Evolutionary conservation across 176 grass and related monocot species (phyloP).

Genomic region (Cocos nucifera): DNA sequence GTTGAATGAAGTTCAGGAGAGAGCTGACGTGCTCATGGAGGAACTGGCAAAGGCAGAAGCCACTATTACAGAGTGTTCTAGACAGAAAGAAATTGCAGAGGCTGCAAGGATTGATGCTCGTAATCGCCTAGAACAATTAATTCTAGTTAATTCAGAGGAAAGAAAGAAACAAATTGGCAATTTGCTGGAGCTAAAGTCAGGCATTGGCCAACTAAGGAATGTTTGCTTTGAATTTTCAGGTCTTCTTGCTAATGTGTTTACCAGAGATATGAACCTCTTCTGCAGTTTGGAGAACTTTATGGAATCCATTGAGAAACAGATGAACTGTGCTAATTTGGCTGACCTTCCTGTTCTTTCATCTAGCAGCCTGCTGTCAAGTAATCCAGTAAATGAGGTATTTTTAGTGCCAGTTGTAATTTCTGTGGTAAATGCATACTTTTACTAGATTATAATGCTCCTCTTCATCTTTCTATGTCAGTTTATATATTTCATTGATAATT

Average conservation of each 20-base stretch:
- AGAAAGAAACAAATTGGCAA: constrained; percentile 52
- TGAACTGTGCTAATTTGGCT: constrained; percentile 27
- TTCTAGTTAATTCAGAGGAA: constrained; percentile 33
- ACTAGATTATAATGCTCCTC: too few relatives aligned
- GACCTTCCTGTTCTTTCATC: constrained; percentile 7
- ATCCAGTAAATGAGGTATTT: constrained; percentile 19
- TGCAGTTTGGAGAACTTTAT: constrained; percentile 55
- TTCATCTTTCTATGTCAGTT: too few relatives aligned
- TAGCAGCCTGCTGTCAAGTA: neutral
- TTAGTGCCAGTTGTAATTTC: neutral
- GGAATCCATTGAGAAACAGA: constrained; percentile 52
- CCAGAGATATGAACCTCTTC: constrained; percentile 53
- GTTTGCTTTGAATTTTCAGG: constrained; percentile 63
- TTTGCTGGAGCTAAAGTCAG: constrained; percentile 55
- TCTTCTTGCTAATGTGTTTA: constrained; percentile 37
- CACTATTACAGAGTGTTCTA: constrained; percentile 36
- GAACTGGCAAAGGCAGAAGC: constrained; percentile 62
- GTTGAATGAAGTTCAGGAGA: constrained; percentile 93
- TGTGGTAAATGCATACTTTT: too few relatives aligned
- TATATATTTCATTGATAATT: too few relatives aligned
- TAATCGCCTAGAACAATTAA: constrained; percentile 43
- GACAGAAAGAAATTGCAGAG: constrained; percentile 37
- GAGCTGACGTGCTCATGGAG: constrained; percentile 79
- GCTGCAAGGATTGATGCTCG: constrained; percentile 56
- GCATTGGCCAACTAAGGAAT: constrained; percentile 53